Base-by-base conservation (phyloP, 2,329 filamentous ascomycete genomes). In the Mycosphaerelloides madeirae region DNA sequence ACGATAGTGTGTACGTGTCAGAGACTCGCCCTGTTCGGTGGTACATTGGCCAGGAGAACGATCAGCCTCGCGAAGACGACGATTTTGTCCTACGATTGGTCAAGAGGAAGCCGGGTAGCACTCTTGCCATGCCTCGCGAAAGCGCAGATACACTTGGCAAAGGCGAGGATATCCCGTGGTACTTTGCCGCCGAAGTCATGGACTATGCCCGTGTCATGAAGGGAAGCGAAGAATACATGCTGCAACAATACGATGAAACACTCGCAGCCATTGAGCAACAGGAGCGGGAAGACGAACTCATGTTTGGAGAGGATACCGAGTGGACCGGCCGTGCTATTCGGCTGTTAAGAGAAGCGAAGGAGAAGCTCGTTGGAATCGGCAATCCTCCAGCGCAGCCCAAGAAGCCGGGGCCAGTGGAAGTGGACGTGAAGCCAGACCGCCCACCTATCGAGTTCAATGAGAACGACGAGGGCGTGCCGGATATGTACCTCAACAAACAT, bases 191-290 rank as follows among this genome's bases (percentile, higher is more conserved):
- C 8, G 94, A 95, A 58, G 89, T 95, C 29, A 78, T 94, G 62
- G 93, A 98, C 63, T 98, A 96, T 66, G 88, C 90, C 13, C 81
- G 90, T 31, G 84, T 97, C 43, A 95, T 98, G 87, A 95, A 91
- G 63, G 93, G 90, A 6, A 91, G 87, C 3, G 81, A 85, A 57
- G 82, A 85, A 28, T 98, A 98, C 63, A 91, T 98, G 84, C 64
- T 73, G 11, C 75, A 80, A 41, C 86, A 97, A 61, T 91, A 84
- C 56, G 81, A 94, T 50, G 71, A 79, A 29, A 91, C 97, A 63
- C 82, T 95, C 29, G 71, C 78, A 31, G 82, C 87, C 14, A 71
- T 98, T 18, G 71, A 80, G 48, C 75, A 75, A 50, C 88, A 95
- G 68, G 88, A 88, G 58, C 81, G 83, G 53, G 88, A 95, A 64